Conservation (phyloP, 179 eudicot species). For the Beta lomatogona region DNA sequence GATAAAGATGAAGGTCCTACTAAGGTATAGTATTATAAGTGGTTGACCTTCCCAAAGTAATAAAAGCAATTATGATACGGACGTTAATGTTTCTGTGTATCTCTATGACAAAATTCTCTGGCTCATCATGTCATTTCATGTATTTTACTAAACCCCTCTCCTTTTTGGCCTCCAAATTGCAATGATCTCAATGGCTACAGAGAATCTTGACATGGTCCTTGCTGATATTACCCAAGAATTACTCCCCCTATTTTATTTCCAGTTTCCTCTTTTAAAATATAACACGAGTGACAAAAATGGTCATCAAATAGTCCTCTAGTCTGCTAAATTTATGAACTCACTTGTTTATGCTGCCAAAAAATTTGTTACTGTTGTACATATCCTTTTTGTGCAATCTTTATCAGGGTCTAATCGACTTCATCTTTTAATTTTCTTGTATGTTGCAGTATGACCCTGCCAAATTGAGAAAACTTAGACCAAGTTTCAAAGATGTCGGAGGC, state of each 20-base stretch:
- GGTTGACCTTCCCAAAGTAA: too few relatives aligned
- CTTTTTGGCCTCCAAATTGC: neutral
- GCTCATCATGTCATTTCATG: neutral
- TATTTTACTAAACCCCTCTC: neutral
- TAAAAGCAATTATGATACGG: neutral
- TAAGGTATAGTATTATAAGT: slow-evolving; percentile 32
- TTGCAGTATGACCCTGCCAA: slow-evolving; percentile 53
- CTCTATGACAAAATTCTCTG: neutral
- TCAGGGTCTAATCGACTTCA: neutral
- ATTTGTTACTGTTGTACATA: neutral
- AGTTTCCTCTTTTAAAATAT: neutral
- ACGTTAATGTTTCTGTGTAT: neutral
- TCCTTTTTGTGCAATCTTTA: neutral
- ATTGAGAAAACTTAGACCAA: slow-evolving; percentile 53
- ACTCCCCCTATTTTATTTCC: neutral
- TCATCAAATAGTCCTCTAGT: neutral
- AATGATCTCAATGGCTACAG: neutral
- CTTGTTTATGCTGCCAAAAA: neutral
- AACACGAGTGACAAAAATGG: neutral
- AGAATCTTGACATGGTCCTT: neutral
- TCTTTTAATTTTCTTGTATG: neutral
- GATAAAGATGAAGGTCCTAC: slow-evolving; percentile 55
- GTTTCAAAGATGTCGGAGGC: slow-evolving; percentile 53
- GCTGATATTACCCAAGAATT: neutral
- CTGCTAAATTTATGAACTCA: neutral